phyloP scores from a whole-genome alignment of 108 stramenopile genomes.

The Cyclotella baltica region DNA sequence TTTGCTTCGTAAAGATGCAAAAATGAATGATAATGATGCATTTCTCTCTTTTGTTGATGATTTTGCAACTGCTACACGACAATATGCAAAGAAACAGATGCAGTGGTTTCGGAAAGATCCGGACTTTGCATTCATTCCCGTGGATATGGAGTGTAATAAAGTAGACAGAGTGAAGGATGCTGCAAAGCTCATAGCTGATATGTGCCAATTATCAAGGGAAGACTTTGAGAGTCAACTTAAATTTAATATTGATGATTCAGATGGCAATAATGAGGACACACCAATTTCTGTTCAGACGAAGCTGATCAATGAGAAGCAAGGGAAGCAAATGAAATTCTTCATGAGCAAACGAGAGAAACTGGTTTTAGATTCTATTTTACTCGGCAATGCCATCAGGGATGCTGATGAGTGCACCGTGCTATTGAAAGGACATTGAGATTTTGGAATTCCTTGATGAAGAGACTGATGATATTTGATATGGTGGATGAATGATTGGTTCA shows the following conservation, averaged over 20 bases:
- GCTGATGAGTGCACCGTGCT: constrained; percentile 63
- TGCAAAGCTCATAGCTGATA: constrained; percentile 51
- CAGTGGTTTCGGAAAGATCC: constrained; percentile 92
- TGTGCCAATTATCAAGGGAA: constrained; percentile 63
- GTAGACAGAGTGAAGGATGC: constrained; percentile 55
- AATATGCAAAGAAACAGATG: constrained; percentile 96
- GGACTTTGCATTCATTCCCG: constrained; percentile 85
- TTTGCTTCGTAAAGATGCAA: constrained; percentile 58
- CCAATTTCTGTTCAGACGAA: constrained; percentile 60
- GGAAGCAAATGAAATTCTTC: constrained; percentile 86
- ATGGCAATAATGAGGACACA: not conserved
- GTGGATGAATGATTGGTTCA: no score
- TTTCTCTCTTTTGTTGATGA: constrained; percentile 79
- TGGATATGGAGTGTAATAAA: constrained; percentile 53
- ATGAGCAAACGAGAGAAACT: constrained; percentile 64
- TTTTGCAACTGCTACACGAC: constrained; percentile 90
- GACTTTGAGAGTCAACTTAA: constrained; percentile 68
- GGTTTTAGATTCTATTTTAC: constrained; percentile 56
- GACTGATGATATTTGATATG: no score
- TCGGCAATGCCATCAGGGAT: constrained; percentile 57
- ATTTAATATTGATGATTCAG: not conserved
- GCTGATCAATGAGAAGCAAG: constrained; percentile 73
- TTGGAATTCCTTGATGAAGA: no score
- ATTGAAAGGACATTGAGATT: constrained; percentile 21
- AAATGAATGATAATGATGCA: constrained; percentile 54